A percentile compares a stretch with the other conserved stretches of the same genome.
phyloP scores from a whole-genome alignment of 139 green algal species.

The Chlamydomonas incerta region DNA sequence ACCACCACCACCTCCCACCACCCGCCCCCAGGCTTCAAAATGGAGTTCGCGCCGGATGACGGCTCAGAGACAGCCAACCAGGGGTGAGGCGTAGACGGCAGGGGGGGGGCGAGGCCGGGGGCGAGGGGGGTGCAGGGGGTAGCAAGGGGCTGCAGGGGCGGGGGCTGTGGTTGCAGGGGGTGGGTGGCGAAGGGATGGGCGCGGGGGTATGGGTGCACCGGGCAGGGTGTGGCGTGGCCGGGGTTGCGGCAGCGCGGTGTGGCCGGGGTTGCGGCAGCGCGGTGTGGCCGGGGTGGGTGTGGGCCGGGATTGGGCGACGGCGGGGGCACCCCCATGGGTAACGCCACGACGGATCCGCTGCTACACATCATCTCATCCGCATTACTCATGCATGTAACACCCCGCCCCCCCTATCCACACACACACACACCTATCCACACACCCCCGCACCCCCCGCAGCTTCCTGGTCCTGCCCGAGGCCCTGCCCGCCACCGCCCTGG shows the following conservation, averaged over 20 bases:
- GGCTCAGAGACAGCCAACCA: constrained; percentile 15
- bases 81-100: neutral
- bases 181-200: too few relatives aligned
- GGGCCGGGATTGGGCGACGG: too few relatives aligned
- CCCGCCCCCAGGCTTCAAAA: neutral
- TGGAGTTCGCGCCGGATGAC: constrained; percentile 13
- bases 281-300: too few relatives aligned
- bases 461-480: constrained; percentile 32
- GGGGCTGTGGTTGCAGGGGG: too few relatives aligned
- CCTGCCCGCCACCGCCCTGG: neutral
- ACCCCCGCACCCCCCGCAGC: neutral
- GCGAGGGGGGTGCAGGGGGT: neutral
- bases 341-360: too few relatives aligned
- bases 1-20: neutral
- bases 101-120: neutral
- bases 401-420: neutral
- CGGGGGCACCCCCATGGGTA: too few relatives aligned
- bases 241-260: too few relatives aligned
- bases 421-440: neutral
- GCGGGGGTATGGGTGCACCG: too few relatives aligned
- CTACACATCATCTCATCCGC: neutral
- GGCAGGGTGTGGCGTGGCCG: too few relatives aligned
- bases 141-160: neutral
- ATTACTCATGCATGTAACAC: neutral
- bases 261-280: too few relatives aligned